Evolutionary conservation across 768 basidiomycete species (phyloP).

Genomic region (Rubroboletus satanas): DNA sequence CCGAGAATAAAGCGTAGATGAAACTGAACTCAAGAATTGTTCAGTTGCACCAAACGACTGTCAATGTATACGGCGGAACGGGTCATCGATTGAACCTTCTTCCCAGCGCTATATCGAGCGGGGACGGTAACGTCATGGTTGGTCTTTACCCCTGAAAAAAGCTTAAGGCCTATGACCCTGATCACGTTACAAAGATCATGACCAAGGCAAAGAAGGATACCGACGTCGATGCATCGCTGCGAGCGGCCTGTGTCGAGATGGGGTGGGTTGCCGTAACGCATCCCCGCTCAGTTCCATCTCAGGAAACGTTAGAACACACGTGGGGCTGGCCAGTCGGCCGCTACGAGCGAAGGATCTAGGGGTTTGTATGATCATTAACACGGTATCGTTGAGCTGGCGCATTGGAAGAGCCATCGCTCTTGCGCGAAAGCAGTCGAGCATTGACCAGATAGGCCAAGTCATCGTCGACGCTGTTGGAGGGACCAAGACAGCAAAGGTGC

Average conservation of each 20-base stretch:
- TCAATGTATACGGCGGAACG: constrained; percentile 27
- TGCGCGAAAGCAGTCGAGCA: constrained; percentile 44
- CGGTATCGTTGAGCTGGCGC: constrained; percentile 59
- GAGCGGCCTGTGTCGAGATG: constrained; percentile 50
- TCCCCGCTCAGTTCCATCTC: not conserved
- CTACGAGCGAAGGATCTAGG: constrained; percentile 34
- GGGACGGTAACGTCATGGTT: constrained; percentile 37
- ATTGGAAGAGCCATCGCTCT: constrained; percentile 57
- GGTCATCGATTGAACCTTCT: constrained; percentile 29
- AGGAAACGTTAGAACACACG: constrained; percentile 33
- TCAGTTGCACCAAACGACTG: constrained; percentile 32
- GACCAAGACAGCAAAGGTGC: constrained; percentile 31
- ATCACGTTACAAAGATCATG: constrained; percentile 32
- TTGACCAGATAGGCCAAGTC: constrained; percentile 35
- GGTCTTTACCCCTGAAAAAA: not conserved
- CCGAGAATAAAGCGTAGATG: constrained; percentile 3
- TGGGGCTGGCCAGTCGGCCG: constrained; percentile 43
- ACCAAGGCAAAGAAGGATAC: constrained; percentile 41
- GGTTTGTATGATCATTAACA: constrained; percentile 44
- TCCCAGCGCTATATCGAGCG: constrained; percentile 35
- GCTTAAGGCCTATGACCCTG: constrained; percentile 4
- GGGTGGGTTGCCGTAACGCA: constrained; percentile 28
- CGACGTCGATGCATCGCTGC: constrained; percentile 43
- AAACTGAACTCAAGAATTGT: not conserved
- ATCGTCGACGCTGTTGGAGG: constrained; percentile 38